Conservation (phyloP, 2,329 filamentous ascomycete genomes). For the Colletotrichum tabaci region DNA sequence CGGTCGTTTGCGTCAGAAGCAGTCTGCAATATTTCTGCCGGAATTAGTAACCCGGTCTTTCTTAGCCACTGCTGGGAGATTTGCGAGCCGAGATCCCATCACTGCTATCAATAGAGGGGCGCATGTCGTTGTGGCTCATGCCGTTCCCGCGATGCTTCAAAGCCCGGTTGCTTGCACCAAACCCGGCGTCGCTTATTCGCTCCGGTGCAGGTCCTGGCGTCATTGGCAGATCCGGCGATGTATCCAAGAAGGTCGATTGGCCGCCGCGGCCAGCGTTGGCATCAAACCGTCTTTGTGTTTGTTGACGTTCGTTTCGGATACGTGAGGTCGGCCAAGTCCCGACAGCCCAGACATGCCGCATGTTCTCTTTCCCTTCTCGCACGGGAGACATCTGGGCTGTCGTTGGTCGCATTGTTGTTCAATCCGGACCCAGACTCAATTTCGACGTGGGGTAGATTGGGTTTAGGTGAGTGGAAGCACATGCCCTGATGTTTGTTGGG, state of each 20-base stretch:
- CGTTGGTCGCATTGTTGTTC: constrained; percentile 46
- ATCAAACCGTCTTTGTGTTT: constrained; percentile 41
- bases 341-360: constrained; percentile 46
- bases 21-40: constrained; percentile 24
- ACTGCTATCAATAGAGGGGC: constrained; percentile 30
- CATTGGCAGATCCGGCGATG: neutral
- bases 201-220: neutral
- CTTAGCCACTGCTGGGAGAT: constrained; percentile 44
- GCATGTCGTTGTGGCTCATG: neutral
- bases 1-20: constrained; percentile 20
- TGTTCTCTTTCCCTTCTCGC: constrained; percentile 43
- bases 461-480: neutral
- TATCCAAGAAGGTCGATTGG: neutral
- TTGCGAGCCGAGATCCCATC: constrained; percentile 43
- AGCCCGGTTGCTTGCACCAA: constrained; percentile 20
- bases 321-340: constrained; percentile 44
- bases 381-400: constrained; percentile 46
- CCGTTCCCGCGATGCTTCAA: constrained; percentile 17
- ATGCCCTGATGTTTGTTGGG: constrained; percentile 47
- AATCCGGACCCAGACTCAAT: neutral
- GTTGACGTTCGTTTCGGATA: constrained; percentile 48
- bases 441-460: neutral
- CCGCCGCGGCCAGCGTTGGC: neutral
- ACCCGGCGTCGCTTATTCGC: constrained; percentile 20
- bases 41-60: constrained; percentile 38